Evolutionary conservation across 2,329 filamentous ascomycete genomes (phyloP), one percentile per base, ranked within the genome.

Genomic region (Penicillium sp.): DNA sequence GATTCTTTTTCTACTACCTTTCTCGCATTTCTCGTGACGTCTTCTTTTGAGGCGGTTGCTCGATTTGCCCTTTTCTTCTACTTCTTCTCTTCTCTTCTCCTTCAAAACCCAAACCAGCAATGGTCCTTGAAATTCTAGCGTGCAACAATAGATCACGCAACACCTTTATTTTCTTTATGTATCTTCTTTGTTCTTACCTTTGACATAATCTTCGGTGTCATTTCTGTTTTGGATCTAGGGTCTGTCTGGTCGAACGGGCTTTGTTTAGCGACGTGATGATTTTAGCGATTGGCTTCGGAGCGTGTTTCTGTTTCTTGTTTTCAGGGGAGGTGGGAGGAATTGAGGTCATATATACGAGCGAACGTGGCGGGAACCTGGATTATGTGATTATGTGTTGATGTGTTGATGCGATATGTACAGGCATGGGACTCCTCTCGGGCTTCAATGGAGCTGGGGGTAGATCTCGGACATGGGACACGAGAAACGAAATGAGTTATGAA

Each of bases 131-230:
- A 50, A 48, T 33, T 19, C 18, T 47, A 52, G 53, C 53, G 55
- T 56, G 51, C 41, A 46, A 48, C 39, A 41, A 52, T 54, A 56
- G 53, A 56, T 45, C 55, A 52, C 53, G 51, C 49, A 49, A 30
- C 49, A 43, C 34, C 31, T n/a, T n/a, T 43, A 42, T 40, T 43
- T 41, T 45, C 18, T 44, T 37, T 48, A 2, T 45, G 43, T 44
- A 43, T 48, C 30, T 31, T 18, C 16, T 34, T 34, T 34, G 6
- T 13, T 45, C 49, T 43, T 27, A 25, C 45, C 49, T 43, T 27
- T 29, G 34, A 35, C 36, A 25, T 27, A 33, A 29, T 42, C 29
- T 49, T 39, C 31, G 19, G 22, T 37, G 5, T 53, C 6, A 27
- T 46, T 42, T 22, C n/a, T 38, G n/a, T 43, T 27, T 46, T 22